Evolutionary conservation across 129 eudicot genomes (phyloP).

Genomic region (Escallonia herrerae): DNA sequence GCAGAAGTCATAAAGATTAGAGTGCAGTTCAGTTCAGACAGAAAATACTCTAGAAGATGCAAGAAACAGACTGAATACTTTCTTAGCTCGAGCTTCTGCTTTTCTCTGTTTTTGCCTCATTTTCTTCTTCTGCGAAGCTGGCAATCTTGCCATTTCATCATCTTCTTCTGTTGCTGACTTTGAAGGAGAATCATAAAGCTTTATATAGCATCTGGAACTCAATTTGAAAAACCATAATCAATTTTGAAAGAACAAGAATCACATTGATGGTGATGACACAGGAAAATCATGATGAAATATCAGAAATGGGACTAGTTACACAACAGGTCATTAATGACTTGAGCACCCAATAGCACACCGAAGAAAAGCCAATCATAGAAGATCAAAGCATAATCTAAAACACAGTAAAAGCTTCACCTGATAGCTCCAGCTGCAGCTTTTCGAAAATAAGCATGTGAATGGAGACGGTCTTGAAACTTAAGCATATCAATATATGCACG

Average conservation of each 20-base stretch:
- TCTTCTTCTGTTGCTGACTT: slow-evolving; percentile 85
- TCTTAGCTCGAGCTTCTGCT: slow-evolving; percentile 94
- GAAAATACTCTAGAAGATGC: slow-evolving; percentile 7
- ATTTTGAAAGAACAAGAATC: background rate
- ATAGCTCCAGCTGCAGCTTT: slow-evolving; percentile 97
- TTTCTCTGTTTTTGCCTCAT: slow-evolving; percentile 92
- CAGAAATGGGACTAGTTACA: background rate
- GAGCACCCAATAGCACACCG: background rate
- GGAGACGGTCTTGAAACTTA: slow-evolving; percentile 88
- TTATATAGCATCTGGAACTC: slow-evolving; percentile 76
- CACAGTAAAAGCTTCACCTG: slow-evolving; percentile 39
- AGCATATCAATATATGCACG: slow-evolving; percentile 91
- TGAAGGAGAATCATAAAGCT: slow-evolving; percentile 84
- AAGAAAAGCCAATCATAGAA: background rate
- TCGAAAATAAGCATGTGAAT: slow-evolving; percentile 81
- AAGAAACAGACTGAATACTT: slow-evolving; percentile 39
- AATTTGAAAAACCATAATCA: background rate
- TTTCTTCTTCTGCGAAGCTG: slow-evolving; percentile 90
- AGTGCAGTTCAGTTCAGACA: slow-evolving; percentile 7
- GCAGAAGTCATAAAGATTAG: slow-evolving; percentile 4
- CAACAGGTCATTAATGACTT: background rate
- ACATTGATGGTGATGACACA: background rate
- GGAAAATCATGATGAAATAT: background rate
- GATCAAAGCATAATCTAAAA: background rate
- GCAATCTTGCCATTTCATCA: slow-evolving; percentile 73